These are phyloP conservation scores for Dothideomycetes sp. DNA, from an alignment of 2,329 filamentous ascomycete species.

Conservation along the genomic window DNA sequence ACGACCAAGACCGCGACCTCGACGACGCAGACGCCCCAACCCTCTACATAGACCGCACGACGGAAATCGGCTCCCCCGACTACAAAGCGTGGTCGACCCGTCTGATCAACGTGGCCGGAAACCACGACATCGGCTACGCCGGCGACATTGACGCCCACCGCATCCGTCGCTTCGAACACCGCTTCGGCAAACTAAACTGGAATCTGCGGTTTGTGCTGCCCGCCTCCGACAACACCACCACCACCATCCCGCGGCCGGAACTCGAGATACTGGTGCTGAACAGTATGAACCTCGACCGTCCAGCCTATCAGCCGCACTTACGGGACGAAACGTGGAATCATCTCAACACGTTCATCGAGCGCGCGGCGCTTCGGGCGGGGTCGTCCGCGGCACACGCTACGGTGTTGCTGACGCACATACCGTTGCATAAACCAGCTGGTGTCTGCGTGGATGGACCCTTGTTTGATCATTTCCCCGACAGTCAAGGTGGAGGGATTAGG, in stretches of 20 bases:
- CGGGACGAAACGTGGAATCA: conserved; percentile 71
- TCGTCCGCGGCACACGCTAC: conserved; percentile 52
- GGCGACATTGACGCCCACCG: conserved; percentile 74
- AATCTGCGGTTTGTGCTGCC: conserved; percentile 56
- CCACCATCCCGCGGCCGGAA: conserved; percentile 20
- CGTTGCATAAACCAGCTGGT: conserved; percentile 71
- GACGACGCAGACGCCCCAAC: neutral
- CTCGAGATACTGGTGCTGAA: conserved; percentile 81
- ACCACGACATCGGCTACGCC: conserved; percentile 94
- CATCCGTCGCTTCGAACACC: conserved; percentile 67
- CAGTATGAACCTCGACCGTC: conserved; percentile 85
- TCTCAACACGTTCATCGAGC: conserved; percentile 40
- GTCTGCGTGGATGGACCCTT: conserved; percentile 76
- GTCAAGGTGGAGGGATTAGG: conserved; percentile 59
- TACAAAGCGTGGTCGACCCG: conserved; percentile 53
- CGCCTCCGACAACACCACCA: neutral
- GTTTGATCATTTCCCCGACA: conserved; percentile 62
- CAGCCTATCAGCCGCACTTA: conserved; percentile 54
- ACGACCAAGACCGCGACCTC: neutral
- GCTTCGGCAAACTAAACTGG: conserved; percentile 85
- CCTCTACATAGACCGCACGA: neutral
- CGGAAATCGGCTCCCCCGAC: neutral
- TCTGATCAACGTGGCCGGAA: conserved; percentile 83
- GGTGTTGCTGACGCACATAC: conserved; percentile 82
- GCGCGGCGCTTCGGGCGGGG: neutral